A percentile compares a stretch with the other conserved stretches of the same genome.
Evolutionary conservation across 306 rosid species (phyloP).

Genomic region (Cucurbita maxima): DNA sequence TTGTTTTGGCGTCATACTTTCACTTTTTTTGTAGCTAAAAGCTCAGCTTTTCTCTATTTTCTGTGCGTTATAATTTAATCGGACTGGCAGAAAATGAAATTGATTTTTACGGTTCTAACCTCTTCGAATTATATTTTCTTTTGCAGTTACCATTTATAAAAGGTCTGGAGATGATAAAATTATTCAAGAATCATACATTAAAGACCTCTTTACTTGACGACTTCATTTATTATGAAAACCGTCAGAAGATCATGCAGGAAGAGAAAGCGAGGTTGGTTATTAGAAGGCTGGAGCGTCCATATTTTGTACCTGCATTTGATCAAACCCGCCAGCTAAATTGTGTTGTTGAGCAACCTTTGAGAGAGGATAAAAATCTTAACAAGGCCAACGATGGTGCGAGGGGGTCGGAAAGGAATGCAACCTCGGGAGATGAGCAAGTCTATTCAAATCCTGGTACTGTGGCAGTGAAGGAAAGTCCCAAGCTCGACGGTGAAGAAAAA

Average conservation of each 20-base stretch:
- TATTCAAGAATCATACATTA: conserved; percentile 53
- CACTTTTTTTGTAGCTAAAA: background rate
- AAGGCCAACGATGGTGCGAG: conserved; percentile 20
- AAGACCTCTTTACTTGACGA: conserved; percentile 89
- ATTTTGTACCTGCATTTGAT: conserved; percentile 28
- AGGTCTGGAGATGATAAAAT: conserved; percentile 75
- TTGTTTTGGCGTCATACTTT: background rate
- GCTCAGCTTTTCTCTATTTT: background rate
- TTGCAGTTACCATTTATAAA: conserved; percentile 55
- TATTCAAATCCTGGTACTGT: conserved; percentile 15
- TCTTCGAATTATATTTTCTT: background rate
- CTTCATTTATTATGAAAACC: conserved; percentile 74
- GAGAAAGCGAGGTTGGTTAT: conserved; percentile 53
- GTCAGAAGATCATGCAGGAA: conserved; percentile 80
- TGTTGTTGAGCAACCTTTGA: conserved; percentile 23
- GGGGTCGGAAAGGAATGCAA: conserved; percentile 9
- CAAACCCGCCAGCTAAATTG: conserved; percentile 39
- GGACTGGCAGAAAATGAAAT: background rate
- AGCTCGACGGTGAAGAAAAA: conserved; percentile 14
- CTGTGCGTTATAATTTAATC: background rate
- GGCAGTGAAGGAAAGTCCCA: conserved; percentile 16
- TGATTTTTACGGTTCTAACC: background rate
- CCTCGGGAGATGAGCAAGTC: conserved; percentile 22
- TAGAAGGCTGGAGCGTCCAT: conserved; percentile 34
- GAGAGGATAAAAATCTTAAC: conserved; percentile 17